Percentiles rank a stretch among this genome's conserved stretches.
Conservation (phyloP, 345 rosid genomes). For the Bretschneidera sinensis region DNA sequence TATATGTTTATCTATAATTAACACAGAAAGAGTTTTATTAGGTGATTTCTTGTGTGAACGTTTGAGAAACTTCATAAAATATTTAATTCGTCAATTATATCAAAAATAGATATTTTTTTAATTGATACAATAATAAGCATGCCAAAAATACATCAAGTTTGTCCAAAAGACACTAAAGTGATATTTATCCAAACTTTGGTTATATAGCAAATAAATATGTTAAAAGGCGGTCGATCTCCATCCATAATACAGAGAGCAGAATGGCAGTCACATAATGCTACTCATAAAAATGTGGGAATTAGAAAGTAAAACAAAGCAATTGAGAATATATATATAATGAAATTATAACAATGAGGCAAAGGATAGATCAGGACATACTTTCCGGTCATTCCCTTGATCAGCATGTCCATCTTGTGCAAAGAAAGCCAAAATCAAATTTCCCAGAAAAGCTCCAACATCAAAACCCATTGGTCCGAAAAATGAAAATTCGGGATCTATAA, state of each 20-base stretch:
- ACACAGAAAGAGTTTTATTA: background rate
- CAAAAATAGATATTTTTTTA: background rate
- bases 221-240: too few species aligned
- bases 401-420: slow-evolving; percentile 94
- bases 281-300: background rate
- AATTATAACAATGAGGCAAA: background rate
- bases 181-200: background rate
- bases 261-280: background rate
- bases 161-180: background rate
- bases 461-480: slow-evolving; percentile 95
- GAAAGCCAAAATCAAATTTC: slow-evolving; percentile 82
- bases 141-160: too few species aligned
- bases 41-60: background rate
- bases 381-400: slow-evolving; percentile 55
- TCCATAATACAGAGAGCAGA: background rate
- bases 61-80: background rate
- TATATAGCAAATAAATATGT: too few species aligned
- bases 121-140: background rate
- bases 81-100: background rate
- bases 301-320: slow-evolving; percentile 1
- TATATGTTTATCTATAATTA: too few species aligned
- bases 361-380: slow-evolving; percentile 29
- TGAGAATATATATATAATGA: background rate
- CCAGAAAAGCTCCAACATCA: slow-evolving; percentile 87
- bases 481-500: slow-evolving; percentile 90